Evolutionary conservation across 1,139 yeast species (phyloP), one percentile per base, ranked within the genome.

Genomic region (Yamadazyma diospyri): DNA sequence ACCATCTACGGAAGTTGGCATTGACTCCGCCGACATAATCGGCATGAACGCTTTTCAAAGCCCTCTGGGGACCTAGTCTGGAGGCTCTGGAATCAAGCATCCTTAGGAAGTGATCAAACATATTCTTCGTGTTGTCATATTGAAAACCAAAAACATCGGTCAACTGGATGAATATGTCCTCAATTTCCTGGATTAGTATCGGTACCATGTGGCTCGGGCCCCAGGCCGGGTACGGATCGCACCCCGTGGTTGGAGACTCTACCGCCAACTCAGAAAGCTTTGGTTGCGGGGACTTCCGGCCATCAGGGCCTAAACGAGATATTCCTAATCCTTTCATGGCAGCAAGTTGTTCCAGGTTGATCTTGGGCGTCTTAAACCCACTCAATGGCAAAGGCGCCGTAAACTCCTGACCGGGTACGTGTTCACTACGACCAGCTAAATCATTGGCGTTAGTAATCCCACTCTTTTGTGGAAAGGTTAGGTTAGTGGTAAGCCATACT

Each of bases 1-100:
- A 92, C 98, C 98, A 92, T 56, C 85, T 89, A 51, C 85, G 76
- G 63, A 84, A 92, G 60, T 92, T 92, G 19, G 97, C 82, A 42
- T 87, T 77, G 43, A 83, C 84, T 34, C 97, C 97, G 27, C 97
- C 97, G 51, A 92, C 77, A 48, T 81, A 81, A 37, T 82, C 84
- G 0, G 81, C 84, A 55, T 82, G 88, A 28, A 81, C 47, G 0
- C 85, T 69, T 28, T 65, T 55, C 35, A 82, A 59, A 0, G 89
- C 87, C 29, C 59, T 64, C 1, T 42, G 45, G 0, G 84, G 73
- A 0, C 69, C 65, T 60, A 78, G 68, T 43, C 89, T 63, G n/a
- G 85, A 72, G 2, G 86, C 74, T 43, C 89, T 62, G 1, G 88
- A 81, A 47, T 82, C 89, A 36, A 82, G 57, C 41, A 80, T 64